These are phyloP conservation scores for Ascochyta koolunga DNA, from an alignment of 2,329 filamentous ascomycete genomes.

Conservation along the genomic window DNA sequence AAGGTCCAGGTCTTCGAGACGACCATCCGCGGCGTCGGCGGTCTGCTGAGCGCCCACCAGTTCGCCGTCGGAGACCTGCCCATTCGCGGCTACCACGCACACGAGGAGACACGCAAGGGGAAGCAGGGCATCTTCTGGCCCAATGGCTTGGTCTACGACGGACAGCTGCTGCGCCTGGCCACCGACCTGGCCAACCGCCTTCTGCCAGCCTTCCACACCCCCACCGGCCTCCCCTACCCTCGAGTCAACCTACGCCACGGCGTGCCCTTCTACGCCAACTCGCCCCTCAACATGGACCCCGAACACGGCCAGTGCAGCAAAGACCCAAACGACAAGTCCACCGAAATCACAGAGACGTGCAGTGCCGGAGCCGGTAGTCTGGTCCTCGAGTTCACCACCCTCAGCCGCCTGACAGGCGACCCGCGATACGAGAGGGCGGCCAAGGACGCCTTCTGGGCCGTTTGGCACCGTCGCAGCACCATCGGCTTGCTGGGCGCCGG, in stretches of 20 bases:
- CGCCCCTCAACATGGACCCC: conserved; percentile 70
- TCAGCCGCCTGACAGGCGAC: conserved; percentile 88
- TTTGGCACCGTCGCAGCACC: conserved; percentile 86
- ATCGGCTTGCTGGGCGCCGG: conserved; percentile 89
- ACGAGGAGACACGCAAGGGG: conserved; percentile 41
- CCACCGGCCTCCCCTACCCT: conserved; percentile 91
- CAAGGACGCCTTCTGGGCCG: conserved; percentile 93
- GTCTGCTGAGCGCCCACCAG: conserved; percentile 87
- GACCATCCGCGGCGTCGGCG: conserved; percentile 90
- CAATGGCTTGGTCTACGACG: conserved; percentile 81
- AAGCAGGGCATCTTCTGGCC: conserved; percentile 68
- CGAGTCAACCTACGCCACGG: conserved; percentile 89
- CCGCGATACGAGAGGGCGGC: conserved; percentile 85
- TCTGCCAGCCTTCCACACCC: conserved; percentile 88
- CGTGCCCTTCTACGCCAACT: conserved; percentile 90
- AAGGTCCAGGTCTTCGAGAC: conserved; percentile 99
- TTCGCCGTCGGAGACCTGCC: conserved; percentile 92
- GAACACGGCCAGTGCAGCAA: conserved; percentile 56
- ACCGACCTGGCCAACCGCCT: conserved; percentile 82
- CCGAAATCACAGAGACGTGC: conserved; percentile 92
- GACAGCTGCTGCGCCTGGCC: conserved; percentile 87
- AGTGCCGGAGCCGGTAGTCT: conserved; percentile 96
- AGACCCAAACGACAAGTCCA: conserved; percentile 53
- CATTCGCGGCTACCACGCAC: conserved; percentile 75
- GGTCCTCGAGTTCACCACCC: conserved; percentile 88